Evolutionary conservation across 192 early-diverging fungal species (phyloP).

Genomic region (Chytriomyces sp.): DNA sequence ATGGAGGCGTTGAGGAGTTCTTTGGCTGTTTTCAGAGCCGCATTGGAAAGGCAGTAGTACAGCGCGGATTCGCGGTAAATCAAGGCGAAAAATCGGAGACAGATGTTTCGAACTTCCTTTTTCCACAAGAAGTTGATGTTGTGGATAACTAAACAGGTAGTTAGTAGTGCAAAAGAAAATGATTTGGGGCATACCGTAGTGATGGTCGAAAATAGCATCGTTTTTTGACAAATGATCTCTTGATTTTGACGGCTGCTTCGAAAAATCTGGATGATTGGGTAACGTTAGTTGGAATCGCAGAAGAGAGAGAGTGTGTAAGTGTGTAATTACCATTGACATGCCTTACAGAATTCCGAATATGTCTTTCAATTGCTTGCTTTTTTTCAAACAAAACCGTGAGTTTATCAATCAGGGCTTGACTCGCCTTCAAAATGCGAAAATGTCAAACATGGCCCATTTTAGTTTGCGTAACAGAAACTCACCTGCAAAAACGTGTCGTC

Average conservation of each 20-base stretch:
- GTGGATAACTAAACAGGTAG: constrained; percentile 53
- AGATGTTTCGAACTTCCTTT: constrained; percentile 76
- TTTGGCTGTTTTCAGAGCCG: constrained; percentile 77
- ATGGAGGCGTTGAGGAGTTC: constrained; percentile 57
- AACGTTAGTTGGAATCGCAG: background rate
- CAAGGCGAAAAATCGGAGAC: constrained; percentile 78
- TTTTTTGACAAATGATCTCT: constrained; percentile 28
- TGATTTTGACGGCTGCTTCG: background rate
- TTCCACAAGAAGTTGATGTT: constrained; percentile 88
- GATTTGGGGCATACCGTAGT: constrained; percentile 50
- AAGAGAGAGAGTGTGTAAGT: background rate
- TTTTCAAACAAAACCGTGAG: constrained; percentile 67
- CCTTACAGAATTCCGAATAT: constrained; percentile 41
- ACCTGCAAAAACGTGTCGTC: constrained; percentile 49
- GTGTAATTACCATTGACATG: constrained; percentile 13
- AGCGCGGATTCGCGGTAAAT: constrained; percentile 71
- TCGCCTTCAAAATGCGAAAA: constrained; percentile 34
- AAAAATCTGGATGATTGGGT: background rate
- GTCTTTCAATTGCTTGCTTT: constrained; percentile 55
- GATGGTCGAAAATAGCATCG: constrained; percentile 31
- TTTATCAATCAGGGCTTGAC: constrained; percentile 62
- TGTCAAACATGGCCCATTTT: background rate
- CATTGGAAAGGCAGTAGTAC: constrained; percentile 81
- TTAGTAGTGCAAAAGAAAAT: constrained; percentile 23
- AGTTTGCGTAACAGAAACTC: constrained; percentile 22